Evolutionary conservation across 2,329 filamentous ascomycete species (phyloP), one percentile per base, ranked within the genome.

Genomic region (Amauroascus niger): DNA sequence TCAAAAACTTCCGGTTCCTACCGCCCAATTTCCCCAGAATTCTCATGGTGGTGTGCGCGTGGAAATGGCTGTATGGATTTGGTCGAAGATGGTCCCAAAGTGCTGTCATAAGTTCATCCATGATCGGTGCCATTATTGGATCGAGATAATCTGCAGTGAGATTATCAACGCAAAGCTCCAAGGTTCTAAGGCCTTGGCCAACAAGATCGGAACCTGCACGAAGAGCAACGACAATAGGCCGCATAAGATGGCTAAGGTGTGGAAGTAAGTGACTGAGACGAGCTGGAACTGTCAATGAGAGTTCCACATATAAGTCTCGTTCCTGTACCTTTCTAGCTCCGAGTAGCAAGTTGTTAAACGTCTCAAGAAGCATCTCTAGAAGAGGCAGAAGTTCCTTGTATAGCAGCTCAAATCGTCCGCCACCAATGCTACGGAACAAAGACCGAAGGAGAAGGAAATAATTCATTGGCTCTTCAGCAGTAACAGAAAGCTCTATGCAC

Each of bases 311-410:
- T 7, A 99, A 77, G 69, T 99, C 94, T 22, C 93, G 81, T 69
- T 97, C 93, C 20, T 85, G 80, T 1, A 89, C 87, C 69, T 94
- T 95, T 53, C 90, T 82, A 7, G 93, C 93, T 18, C 91, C 90
- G 69, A 94, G 77, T 30, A 99, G 77, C 13, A 98, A 76, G 59
- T 91, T 98, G 71, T 98, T 98, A 55, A 99, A 83, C 11, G 96
- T 94, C 65, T 98, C 93, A 18, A 99, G 76, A 2, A 98, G 78
- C 89, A 98, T 98, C 71, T 99, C 93, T 5, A 99, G 77, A 2
- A 99, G 78, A 9, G 93, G 93, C 11, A 99, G 73, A 44, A 99
- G 95, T 68, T 97, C 91, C 73, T 98, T 98, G 69, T 99, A 99
- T 0, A 98, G 77, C 61, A 96, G 87, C 73, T 99, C 93, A 61